A percentile compares a stretch with the other conserved stretches of the same genome.
Evolutionary conservation across 768 basidiomycete species (phyloP).

Genomic region (Phlegmacium glaucopus): DNA sequence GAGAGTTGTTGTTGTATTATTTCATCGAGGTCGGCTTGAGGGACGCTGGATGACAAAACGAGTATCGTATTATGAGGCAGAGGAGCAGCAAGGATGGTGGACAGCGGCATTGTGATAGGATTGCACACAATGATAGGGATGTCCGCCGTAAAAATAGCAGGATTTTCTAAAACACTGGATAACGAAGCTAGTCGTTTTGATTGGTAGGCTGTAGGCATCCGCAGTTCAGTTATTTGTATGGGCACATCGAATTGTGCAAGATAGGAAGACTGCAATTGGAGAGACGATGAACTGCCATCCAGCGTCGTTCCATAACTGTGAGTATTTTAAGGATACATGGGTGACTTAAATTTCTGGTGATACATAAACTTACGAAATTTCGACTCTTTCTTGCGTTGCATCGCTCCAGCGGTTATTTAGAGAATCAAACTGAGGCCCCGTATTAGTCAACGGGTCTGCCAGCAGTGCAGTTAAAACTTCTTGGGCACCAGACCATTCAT

Average conservation of each 20-base stretch:
- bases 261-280: conserved; percentile 46
- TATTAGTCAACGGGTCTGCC: conserved; percentile 65
- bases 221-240: conserved; percentile 45
- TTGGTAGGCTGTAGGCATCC: conserved; percentile 16
- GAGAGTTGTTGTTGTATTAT: conserved; percentile 8
- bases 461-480: conserved; percentile 70
- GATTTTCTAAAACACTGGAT: conserved; percentile 14
- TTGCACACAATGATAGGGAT: conserved; percentile 64
- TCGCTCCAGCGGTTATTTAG: conserved; percentile 50
- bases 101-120: conserved; percentile 49
- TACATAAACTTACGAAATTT: conserved; percentile 36
- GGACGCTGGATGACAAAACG: conserved; percentile 31
- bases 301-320: conserved; percentile 23
- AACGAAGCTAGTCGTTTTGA: conserved; percentile 6
- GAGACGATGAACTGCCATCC: conserved; percentile 11
- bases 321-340: too few species aligned
- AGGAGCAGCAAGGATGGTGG: conserved; percentile 29
- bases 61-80: conserved; percentile 44
- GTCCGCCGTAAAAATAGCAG: conserved; percentile 45
- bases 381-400: conserved; percentile 23
- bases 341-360: too few species aligned
- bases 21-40: conserved; percentile 15
- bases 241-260: conserved; percentile 53
- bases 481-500: conserved; percentile 48
- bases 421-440: conserved; percentile 35